Evolutionary conservation across 257 asterid species (phyloP).

Genomic region (Solanum stenotomum): DNA sequence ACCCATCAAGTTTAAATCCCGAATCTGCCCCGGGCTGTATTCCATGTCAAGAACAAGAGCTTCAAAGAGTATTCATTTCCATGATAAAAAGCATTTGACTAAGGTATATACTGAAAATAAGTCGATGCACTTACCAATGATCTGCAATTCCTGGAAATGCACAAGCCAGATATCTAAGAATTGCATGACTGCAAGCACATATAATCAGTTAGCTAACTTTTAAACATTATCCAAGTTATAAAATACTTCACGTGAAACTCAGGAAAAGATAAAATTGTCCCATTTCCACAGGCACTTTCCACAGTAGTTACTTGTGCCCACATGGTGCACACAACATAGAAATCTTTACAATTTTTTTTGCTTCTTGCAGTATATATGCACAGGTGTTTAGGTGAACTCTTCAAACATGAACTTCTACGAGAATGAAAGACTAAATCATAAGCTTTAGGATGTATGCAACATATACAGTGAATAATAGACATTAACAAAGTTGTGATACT

Average conservation of each 20-base stretch:
- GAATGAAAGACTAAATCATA: background rate
- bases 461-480: background rate
- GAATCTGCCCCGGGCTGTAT: background rate
- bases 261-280: background rate
- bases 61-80: background rate
- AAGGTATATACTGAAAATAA: background rate
- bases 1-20: background rate
- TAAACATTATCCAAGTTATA: background rate
- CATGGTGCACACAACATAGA: background rate
- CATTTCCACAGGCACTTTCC: background rate
- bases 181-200: constrained; percentile 70
- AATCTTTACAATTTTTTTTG: background rate
- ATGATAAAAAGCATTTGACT: background rate
- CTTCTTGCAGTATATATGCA: background rate
- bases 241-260: background rate
- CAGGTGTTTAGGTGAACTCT: background rate
- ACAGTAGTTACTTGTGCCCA: background rate
- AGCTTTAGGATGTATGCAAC: background rate
- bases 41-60: background rate
- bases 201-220: background rate
- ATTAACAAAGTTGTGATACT: background rate
- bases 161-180: constrained; percentile 60
- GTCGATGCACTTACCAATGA: constrained; percentile 67
- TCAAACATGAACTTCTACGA: background rate
- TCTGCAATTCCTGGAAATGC: constrained; percentile 88